These are phyloP conservation scores for Ophiostoma quercus DNA, from an alignment of 2,329 filamentous ascomycete genomes.

Conservation along the genomic window DNA sequence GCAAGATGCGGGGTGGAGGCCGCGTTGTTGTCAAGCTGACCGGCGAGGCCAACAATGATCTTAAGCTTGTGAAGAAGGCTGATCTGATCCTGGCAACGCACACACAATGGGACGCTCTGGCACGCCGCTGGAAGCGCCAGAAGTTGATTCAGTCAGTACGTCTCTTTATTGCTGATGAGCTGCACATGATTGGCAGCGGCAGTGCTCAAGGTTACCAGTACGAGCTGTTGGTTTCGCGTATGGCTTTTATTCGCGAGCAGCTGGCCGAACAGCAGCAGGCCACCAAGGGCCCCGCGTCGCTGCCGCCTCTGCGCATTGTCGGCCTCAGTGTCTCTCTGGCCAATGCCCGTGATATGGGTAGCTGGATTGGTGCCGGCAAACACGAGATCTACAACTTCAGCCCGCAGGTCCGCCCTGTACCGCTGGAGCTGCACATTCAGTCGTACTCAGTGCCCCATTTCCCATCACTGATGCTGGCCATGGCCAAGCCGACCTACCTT, in stretches of 20 bases:
- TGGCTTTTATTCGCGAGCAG: conserved; percentile 92
- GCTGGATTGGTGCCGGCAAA: conserved; percentile 97
- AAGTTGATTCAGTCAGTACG: conserved; percentile 91
- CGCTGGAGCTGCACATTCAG: conserved; percentile 89
- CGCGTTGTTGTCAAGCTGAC: conserved; percentile 91
- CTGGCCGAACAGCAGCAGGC: conserved; percentile 79
- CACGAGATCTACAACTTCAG: conserved; percentile 99
- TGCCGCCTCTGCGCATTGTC: conserved; percentile 78
- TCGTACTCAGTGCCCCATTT: conserved; percentile 95
- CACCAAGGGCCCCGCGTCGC: conserved; percentile 41
- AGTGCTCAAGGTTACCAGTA: conserved; percentile 83
- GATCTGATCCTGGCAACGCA: conserved; percentile 92
- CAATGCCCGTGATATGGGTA: conserved; percentile 88
- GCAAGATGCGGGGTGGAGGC: conserved; percentile 68
- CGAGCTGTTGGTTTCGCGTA: conserved; percentile 93
- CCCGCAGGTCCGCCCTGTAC: conserved; percentile 80
- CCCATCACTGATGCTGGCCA: conserved; percentile 95
- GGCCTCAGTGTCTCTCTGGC: conserved; percentile 87
- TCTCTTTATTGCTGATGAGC: conserved; percentile 89
- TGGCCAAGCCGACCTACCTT: conserved; percentile 90
- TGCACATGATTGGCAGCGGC: conserved; percentile 91
- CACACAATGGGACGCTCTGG: conserved; percentile 91
- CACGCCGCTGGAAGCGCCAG: conserved; percentile 90
- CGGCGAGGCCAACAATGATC: conserved; percentile 83
- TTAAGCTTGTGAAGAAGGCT: conserved; percentile 79